These are phyloP conservation scores for Mycena vulgaris DNA, from an alignment of 768 basidiomycete species.

Conservation along the genomic window DNA sequence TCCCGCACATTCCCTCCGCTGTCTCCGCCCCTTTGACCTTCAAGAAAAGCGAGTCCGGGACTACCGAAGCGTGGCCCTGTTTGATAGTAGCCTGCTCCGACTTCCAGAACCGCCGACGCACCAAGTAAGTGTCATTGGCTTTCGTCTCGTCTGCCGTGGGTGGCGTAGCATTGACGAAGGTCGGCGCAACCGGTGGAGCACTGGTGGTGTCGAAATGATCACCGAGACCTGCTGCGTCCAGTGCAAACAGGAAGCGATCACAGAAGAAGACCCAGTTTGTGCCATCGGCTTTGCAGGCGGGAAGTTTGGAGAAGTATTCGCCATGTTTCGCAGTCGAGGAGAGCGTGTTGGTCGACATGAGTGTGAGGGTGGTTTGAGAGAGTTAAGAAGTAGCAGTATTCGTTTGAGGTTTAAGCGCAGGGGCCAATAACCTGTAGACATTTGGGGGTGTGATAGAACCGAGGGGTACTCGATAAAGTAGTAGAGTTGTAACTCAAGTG, in stretches of 20 bases:
- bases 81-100: conserved; percentile 38
- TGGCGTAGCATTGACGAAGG: background rate
- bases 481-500: no score
- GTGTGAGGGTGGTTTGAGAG: background rate
- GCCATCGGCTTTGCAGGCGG: no score
- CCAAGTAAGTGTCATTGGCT: conserved; percentile 3
- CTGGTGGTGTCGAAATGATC: no score
- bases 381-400: background rate
- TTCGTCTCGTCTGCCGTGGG: conserved; percentile 3
- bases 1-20: no score
- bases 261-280: no score
- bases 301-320: conserved; percentile 25
- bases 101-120: conserved; percentile 4
- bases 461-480: no score
- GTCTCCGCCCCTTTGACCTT: no score
- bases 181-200: background rate
- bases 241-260: no score
- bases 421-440: conserved; percentile 20
- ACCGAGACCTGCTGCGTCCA: no score
- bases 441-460: no score
- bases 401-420: background rate
- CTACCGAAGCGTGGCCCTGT: conserved; percentile 40
- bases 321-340: conserved; percentile 27
- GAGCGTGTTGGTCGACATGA: conserved; percentile 25
- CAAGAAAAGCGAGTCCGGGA: conserved; percentile 43